These are phyloP conservation scores for Trypanosomatidae sp. DNA, from an alignment of 208 protist genomes.

Conservation along the genomic window DNA sequence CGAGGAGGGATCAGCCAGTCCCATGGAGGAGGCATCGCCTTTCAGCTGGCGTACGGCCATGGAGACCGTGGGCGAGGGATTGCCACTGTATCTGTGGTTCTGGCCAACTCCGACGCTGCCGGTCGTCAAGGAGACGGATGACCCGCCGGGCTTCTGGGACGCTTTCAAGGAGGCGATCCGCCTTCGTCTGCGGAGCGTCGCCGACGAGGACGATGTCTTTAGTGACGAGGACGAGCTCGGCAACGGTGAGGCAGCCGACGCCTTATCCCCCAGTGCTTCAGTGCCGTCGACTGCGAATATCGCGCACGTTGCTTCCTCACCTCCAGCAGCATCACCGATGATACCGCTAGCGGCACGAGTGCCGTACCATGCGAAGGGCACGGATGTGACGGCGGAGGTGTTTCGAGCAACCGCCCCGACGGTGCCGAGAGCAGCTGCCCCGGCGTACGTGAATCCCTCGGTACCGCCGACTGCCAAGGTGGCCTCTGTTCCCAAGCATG, in stretches of 20 bases:
- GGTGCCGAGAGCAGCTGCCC: not conserved
- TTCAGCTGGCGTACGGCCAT: conserved; percentile 22
- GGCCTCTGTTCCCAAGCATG: not conserved
- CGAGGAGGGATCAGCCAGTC: conserved; percentile 16
- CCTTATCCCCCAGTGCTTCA: not conserved
- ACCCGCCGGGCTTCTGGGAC: conserved; percentile 47
- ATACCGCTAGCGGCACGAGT: not conserved
- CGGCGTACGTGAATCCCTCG: not conserved
- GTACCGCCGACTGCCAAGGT: conserved; percentile 15
- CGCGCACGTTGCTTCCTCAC: not conserved
- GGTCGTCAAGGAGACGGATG: conserved; percentile 23
- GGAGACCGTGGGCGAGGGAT: conserved; percentile 25
- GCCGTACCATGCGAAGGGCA: conserved; percentile 7
- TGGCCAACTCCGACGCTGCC: conserved; percentile 36
- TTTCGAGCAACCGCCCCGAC: no score
- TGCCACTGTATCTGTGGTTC: conserved; percentile 29
- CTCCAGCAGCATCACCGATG: not conserved
- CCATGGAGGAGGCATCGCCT: conserved; percentile 10
- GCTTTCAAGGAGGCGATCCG: conserved; percentile 33
- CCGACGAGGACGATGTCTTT: conserved; percentile 37
- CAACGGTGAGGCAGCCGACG: not conserved
- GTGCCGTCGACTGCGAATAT: not conserved
- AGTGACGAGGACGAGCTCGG: conserved; percentile 21
- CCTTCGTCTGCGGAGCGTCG: conserved; percentile 43
- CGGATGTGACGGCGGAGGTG: conserved; percentile 9